Evolutionary conservation across 1,284 basidiomycete genomes (phyloP).

Genomic region (Xerocomus minutiporus): DNA sequence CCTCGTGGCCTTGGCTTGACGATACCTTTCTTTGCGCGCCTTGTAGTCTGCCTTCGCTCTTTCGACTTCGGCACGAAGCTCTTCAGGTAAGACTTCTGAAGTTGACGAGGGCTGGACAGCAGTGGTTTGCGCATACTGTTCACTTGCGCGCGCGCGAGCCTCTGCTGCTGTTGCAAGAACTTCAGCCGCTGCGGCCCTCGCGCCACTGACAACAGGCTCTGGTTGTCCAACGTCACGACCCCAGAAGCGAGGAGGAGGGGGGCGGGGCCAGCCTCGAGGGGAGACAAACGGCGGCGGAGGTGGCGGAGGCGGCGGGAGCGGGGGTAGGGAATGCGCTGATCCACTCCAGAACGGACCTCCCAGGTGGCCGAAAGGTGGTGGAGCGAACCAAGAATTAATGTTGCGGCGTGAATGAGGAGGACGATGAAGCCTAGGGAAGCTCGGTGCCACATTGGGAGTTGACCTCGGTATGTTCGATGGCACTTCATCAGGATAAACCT

Average conservation of each 20-base stretch:
- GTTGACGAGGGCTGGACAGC: neutral
- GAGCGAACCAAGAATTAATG: slow-evolving; percentile 25
- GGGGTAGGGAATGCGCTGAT: slow-evolving; percentile 7
- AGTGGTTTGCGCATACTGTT: slow-evolving; percentile 1
- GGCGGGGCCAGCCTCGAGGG: slow-evolving; percentile 22
- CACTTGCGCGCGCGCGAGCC: slow-evolving; percentile 7
- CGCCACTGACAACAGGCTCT: neutral
- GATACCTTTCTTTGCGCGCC: slow-evolving; percentile 63
- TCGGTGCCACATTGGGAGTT: neutral
- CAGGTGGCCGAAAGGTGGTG: slow-evolving; percentile 9
- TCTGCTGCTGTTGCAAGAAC: slow-evolving; percentile 16
- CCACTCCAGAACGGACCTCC: slow-evolving; percentile 13
- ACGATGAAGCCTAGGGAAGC: slow-evolving; percentile 6
- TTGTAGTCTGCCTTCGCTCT: slow-evolving; percentile 65
- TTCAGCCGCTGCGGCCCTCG: slow-evolving; percentile 12
- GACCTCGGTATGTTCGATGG: slow-evolving; percentile 4
- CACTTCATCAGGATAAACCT: neutral
- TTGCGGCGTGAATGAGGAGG: slow-evolving; percentile 18
- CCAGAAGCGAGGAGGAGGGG: slow-evolving; percentile 28
- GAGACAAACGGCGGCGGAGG: slow-evolving; percentile 13
- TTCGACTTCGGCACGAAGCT: slow-evolving; percentile 57
- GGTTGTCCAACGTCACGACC: slow-evolving; percentile 6
- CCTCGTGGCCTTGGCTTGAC: slow-evolving; percentile 50
- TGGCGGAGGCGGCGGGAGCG: slow-evolving; percentile 18
- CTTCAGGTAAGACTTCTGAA: slow-evolving; percentile 32